Conservation (phyloP, 805 yeast species). For the Vanderwaltozyma polyspora region DNA sequence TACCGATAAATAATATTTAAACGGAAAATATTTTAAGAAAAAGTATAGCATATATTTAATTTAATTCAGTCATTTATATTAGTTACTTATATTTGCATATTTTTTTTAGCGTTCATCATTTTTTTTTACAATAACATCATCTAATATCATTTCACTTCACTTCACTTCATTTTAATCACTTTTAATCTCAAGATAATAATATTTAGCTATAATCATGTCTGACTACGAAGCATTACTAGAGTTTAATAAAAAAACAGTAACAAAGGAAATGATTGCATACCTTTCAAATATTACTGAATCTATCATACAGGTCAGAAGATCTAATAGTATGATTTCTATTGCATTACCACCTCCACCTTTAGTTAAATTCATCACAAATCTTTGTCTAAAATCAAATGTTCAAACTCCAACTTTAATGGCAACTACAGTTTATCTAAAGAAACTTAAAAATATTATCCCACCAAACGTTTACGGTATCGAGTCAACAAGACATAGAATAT, state of each 20-base stretch:
- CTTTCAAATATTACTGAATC: conserved; percentile 21
- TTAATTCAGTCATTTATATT: too few relatives aligned
- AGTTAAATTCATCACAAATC: conserved; percentile 52
- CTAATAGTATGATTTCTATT: conserved; percentile 8
- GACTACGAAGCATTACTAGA: conserved; percentile 22
- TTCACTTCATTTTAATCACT: too few relatives aligned
- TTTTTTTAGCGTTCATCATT: too few relatives aligned
- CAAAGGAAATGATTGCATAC: conserved; percentile 22
- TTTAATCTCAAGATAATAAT: too few relatives aligned
- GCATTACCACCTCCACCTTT: conserved; percentile 34
- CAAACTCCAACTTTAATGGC: conserved; percentile 95
- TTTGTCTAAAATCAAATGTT: conserved; percentile 76
- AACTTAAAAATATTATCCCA: conserved; percentile 69
- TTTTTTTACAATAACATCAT: too few relatives aligned
- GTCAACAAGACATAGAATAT: conserved; percentile 86
- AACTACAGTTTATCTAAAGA: conserved; percentile 69
- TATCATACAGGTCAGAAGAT: conserved; percentile 14
- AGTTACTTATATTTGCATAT: too few relatives aligned
- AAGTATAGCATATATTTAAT: too few relatives aligned
- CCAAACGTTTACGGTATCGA: conserved; percentile 84
- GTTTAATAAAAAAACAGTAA: conserved; percentile 20
- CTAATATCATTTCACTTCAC: too few relatives aligned
- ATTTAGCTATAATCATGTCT: conserved; percentile 4
- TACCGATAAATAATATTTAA: too few relatives aligned
- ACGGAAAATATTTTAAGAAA: too few relatives aligned